These are phyloP conservation scores for Pythium brassicae DNA, from an alignment of 352 stramenopile species.

Conservation along the genomic window DNA sequence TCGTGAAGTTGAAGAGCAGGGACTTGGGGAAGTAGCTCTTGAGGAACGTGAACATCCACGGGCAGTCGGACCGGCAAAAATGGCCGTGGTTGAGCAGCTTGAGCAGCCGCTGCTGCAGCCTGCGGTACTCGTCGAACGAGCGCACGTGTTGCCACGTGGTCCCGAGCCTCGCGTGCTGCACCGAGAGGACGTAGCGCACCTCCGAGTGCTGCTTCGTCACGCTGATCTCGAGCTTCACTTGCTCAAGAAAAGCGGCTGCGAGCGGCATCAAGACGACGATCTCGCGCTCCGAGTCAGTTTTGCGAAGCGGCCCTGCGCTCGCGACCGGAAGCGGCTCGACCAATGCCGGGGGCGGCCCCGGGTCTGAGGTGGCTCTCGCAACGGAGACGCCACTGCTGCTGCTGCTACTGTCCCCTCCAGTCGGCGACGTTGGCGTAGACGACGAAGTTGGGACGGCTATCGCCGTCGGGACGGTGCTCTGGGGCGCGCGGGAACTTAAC, in stretches of 20 bases:
- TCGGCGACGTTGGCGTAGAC: neutral
- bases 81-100: constrained; percentile 62
- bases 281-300: constrained; percentile 25
- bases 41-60: constrained; percentile 68
- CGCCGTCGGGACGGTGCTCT: neutral
- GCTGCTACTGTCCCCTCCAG: neutral
- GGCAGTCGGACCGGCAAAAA: constrained; percentile 68
- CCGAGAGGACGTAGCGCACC: constrained; percentile 58
- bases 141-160: constrained; percentile 39
- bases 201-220: constrained; percentile 48
- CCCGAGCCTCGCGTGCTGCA: constrained; percentile 30
- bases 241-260: constrained; percentile 47
- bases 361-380: constrained; percentile 1
- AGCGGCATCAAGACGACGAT: constrained; percentile 24
- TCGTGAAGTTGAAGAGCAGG: constrained; percentile 43
- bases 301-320: constrained; percentile 15
- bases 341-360: neutral
- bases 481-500: neutral
- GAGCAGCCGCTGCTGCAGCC: constrained; percentile 60
- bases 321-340: neutral
- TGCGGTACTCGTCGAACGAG: constrained; percentile 75
- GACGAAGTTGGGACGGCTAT: neutral
- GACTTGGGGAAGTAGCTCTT: constrained; percentile 80
- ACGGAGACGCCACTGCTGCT: neutral
- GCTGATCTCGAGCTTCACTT: constrained; percentile 38